Conservation (phyloP, 83 land plant species). For the Isoetes engelmannii region DNA sequence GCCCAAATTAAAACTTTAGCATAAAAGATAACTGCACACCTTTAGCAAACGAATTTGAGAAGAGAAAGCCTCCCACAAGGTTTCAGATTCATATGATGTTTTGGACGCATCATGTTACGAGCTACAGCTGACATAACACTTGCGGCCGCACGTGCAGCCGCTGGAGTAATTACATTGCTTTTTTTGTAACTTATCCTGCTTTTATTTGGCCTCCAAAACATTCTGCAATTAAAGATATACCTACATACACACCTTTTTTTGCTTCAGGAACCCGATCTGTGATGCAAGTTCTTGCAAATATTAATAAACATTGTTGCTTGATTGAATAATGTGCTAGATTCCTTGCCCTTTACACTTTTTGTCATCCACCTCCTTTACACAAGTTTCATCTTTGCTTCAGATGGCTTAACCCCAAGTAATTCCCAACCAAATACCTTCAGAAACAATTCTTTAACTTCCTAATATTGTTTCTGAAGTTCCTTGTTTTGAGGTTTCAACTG, state of each 20-base stretch:
- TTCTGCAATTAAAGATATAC: no score
- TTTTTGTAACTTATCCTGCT: no score
- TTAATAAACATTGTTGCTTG: no score
- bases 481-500: constrained; percentile 87
- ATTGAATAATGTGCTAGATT: no score
- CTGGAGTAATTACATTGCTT: not conserved
- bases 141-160: constrained; percentile 25
- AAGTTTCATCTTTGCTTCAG: not conserved
- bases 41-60: constrained; percentile 29
- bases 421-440: constrained; percentile 45
- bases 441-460: constrained; percentile 54
- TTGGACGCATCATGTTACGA: constrained; percentile 28
- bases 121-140: constrained; percentile 21
- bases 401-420: not conserved
- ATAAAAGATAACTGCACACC: not conserved
- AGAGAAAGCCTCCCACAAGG: constrained; percentile 30
- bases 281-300: no score
- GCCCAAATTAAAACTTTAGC: not conserved
- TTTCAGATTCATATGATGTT: constrained; percentile 39
- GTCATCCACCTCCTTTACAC: not conserved
- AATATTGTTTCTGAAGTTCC: constrained; percentile 70
- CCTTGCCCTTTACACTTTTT: no score
- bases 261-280: no score
- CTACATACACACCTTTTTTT: no score
- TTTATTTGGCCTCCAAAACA: no score